Evolutionary conservation across 2,329 filamentous ascomycete genomes (phyloP), one percentile per base, ranked within the genome.

Genomic region (Clarireedia hainanense): DNA sequence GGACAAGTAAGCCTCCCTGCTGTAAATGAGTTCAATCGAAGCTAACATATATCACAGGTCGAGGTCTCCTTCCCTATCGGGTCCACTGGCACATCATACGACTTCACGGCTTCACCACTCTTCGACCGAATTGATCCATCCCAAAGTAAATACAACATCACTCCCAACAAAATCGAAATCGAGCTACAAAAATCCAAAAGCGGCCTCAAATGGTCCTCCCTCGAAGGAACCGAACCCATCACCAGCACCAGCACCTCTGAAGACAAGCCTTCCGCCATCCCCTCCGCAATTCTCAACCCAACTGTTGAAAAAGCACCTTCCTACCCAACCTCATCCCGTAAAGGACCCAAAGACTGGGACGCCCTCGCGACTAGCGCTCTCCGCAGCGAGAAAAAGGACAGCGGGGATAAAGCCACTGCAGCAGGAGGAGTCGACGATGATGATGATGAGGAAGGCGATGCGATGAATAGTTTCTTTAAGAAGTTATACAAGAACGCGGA

Each of bases 291-390:
- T 52, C 15, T 62, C 0, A 47, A 63, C 5, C 40, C 60, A n/a
- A 37, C 17, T 40, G 34, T 52, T 24, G 55, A 64, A n/a, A 64
- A 71, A 30, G 74, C 70, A 0, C 88, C 86, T 0, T 72, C 77
- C 0, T 96, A 97, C 68, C 92, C 94, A 1, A 92, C 91, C 0
- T 96, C 91, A 0, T 94, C 92, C 12, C 86, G 84, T 59, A 78
- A 74, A 1, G 92, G 91, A 0, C 83, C 88, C 3, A 96, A 95
- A 73, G 81, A 99, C 72, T 99, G 94, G 94, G 94, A 99, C 69
- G 88, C 84, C 60, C 68, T 96, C 2, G 83, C 78, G 23, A 20
- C 37, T 1, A 42, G 36, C 12, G 52, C 52, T 20, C 47, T 55
- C 3, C 20, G 30, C 17, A 34, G 47, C 6, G 53, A 58, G 26